Evolutionary conservation across 257 asterid species (phyloP), one percentile per base, ranked within the genome.

Genomic region (Ajuga chamaepitys): DNA sequence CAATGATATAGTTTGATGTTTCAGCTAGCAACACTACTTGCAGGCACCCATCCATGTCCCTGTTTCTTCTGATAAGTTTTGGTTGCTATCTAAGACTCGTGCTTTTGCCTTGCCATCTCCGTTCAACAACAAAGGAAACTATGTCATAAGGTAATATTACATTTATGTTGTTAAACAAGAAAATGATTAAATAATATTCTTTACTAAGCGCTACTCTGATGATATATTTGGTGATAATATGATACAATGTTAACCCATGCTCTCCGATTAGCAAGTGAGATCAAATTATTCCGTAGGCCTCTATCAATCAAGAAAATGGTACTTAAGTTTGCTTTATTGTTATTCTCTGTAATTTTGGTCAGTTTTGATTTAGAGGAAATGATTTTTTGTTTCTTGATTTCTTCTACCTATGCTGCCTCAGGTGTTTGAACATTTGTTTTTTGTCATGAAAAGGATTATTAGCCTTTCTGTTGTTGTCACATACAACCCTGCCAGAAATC

Each of bases 11-110:
- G 47, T 62, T 46, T 57, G 34, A 22, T 13, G 38, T 54, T 44
- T 60, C 46, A 46, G 32, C 53, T 51, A 20, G 54, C 30, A 14
- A 63, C 40, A 14, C 44, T 64, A 56, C 58, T 70, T 77, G 82
- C 88, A 94, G 99, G 92, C 97, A 60, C 99, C 99, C 20, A 54
- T 94, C 63, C 82, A 82, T 65, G 86, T 86, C 48, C 96, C 95
- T 45, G 99, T 94, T 75, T 75, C 97, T 74, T 86, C 96, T 46
- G 99, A 94, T 70, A 85, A 84, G 63, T 94, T 94, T 85, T 88
- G 87, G 92, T 80, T 94, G 55, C 97, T 94, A 70, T 81, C 95
- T 0, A 44, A 83, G 76, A 78, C 69, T 13, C 95, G 71, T 62
- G 85, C 96, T 60, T 70, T 86, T 45, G 78, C 95, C 74, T 75